These are phyloP conservation scores for Myxozyma udenii DNA, from an alignment of 805 yeast species.

Conservation along the genomic window DNA sequence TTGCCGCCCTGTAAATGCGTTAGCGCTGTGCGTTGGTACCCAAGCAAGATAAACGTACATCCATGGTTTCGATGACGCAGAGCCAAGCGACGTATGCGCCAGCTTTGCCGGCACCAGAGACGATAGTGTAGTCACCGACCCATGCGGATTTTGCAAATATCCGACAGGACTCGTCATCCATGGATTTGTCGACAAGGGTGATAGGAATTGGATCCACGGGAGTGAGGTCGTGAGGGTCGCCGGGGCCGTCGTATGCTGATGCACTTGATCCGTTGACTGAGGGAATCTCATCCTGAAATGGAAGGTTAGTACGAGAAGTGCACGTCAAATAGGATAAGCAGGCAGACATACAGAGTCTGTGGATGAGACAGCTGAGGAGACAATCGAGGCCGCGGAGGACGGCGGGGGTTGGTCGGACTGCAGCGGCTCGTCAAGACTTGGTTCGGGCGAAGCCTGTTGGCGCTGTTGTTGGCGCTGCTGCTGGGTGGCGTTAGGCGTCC, in stretches of 20 bases:
- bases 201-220: constrained; percentile 45
- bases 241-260: constrained; percentile 25
- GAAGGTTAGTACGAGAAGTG: not conserved
- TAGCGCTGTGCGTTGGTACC: not conserved
- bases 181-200: constrained; percentile 39
- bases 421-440: too few relatives aligned
- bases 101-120: constrained; percentile 39
- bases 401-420: too few relatives aligned
- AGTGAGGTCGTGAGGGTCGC: constrained; percentile 29
- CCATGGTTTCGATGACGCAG: constrained; percentile 40
- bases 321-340: not conserved
- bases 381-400: not conserved
- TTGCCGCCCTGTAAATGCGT: constrained; percentile 6
- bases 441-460: not conserved
- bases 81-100: constrained; percentile 47
- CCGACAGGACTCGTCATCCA: constrained; percentile 25
- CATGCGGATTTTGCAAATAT: constrained; percentile 44
- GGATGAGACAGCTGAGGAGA: not conserved
- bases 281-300: constrained; percentile 6
- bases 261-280: constrained; percentile 8
- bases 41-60: constrained; percentile 18
- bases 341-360: not conserved
- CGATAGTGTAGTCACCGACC: constrained; percentile 43
- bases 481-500: not conserved
- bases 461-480: not conserved